phyloP scores from a whole-genome alignment of 108 stramenopile genomes.

The Cyclotella kingstonii region DNA sequence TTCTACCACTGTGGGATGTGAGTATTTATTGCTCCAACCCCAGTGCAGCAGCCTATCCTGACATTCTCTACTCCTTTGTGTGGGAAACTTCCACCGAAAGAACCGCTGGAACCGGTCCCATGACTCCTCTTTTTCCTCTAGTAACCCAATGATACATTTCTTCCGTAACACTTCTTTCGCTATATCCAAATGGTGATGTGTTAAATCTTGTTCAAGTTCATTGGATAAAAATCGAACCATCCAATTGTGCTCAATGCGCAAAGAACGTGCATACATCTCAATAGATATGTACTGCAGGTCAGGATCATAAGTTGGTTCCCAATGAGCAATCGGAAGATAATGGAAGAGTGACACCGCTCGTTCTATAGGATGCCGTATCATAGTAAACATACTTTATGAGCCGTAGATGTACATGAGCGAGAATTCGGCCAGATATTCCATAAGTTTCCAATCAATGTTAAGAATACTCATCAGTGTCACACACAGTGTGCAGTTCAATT shows the following conservation, averaged over 20 bases:
- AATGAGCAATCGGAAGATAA: constrained; percentile 9
- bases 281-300: constrained; percentile 22
- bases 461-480: no score
- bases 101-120: constrained; percentile 23
- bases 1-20: constrained; percentile 21
- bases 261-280: constrained; percentile 27
- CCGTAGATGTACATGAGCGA: background rate
- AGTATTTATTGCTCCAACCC: constrained; percentile 27
- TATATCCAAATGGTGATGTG: constrained; percentile 18
- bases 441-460: background rate
- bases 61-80: background rate
- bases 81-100: constrained; percentile 34
- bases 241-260: constrained; percentile 34
- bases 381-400: constrained; percentile 10
- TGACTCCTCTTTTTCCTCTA: constrained; percentile 16
- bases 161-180: constrained; percentile 34
- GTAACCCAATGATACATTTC: constrained; percentile 33
- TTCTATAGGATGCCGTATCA: constrained; percentile 19
- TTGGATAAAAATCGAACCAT: constrained; percentile 29
- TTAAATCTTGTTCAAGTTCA: constrained; percentile 18
- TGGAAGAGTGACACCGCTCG: constrained; percentile 15
- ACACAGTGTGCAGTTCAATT: no score
- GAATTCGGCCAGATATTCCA: background rate
- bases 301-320: constrained; percentile 31
- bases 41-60: constrained; percentile 18